A percentile compares a stretch with the other conserved stretches of the same genome.
phyloP scores from a whole-genome alignment of 2,329 filamentous ascomycete species.

The Pseudogymnoascus sp. region DNA sequence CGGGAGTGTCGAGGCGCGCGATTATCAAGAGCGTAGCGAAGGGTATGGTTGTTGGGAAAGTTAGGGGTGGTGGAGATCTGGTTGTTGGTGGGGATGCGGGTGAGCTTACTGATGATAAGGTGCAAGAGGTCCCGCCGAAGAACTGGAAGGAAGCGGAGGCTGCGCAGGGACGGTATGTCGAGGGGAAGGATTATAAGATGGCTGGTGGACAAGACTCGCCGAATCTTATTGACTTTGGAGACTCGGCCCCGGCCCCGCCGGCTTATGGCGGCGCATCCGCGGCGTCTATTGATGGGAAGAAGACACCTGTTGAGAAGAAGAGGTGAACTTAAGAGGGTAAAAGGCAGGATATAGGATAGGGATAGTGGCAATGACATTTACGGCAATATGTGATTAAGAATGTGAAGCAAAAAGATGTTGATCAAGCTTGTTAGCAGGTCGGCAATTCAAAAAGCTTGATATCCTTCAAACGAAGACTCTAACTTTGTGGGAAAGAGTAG shows the following conservation, averaged over 20 bases:
- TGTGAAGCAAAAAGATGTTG: too few species aligned
- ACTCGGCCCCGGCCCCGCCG: conserved; percentile 19
- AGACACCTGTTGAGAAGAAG: conserved; percentile 9
- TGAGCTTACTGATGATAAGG: conserved; percentile 12
- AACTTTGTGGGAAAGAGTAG: too few species aligned
- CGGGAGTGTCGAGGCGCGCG: conserved; percentile 81
- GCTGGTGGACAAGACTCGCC: conserved; percentile 22
- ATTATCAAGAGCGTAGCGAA: conserved; percentile 93
- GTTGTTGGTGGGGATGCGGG: conserved; percentile 51
- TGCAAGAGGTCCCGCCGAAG: background rate
- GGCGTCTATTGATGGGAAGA: conserved; percentile 21
- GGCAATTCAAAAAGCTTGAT: too few species aligned
- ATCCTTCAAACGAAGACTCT: too few species aligned
- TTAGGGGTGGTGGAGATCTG: conserved; percentile 65
- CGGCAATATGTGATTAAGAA: background rate
- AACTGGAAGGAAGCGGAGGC: conserved; percentile 24
- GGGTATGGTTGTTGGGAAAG: conserved; percentile 85
- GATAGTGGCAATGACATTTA: background rate
- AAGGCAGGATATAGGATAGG: background rate
- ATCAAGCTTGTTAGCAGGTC: too few species aligned
- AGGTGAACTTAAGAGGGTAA: background rate
- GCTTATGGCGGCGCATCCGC: conserved; percentile 19
- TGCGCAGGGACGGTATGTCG: conserved; percentile 17
- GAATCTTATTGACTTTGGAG: conserved; percentile 21
- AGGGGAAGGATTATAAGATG: conserved; percentile 17